These are phyloP conservation scores for Brassica incana DNA, from an alignment of 345 rosid species.

Conservation along the genomic window DNA sequence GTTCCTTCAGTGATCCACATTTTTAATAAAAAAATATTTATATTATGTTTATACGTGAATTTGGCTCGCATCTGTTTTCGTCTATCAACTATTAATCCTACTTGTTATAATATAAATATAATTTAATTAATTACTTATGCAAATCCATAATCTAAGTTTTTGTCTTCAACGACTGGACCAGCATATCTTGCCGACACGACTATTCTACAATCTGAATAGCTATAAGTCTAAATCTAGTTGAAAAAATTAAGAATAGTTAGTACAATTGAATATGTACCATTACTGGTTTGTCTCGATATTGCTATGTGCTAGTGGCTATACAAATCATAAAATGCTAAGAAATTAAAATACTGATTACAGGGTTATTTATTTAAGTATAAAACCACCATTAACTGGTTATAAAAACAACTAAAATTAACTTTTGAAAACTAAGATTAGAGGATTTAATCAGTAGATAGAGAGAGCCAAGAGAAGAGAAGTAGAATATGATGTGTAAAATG, in stretches of 20 bases:
- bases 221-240: background rate
- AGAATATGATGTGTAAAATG: conserved; percentile 5
- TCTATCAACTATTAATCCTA: background rate
- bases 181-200: conserved; percentile 70
- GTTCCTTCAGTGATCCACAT: background rate
- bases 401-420: background rate
- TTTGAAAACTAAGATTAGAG: background rate
- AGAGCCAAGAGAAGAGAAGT: conserved; percentile 14
- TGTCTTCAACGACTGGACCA: conserved; percentile 7
- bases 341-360: background rate
- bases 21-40: background rate
- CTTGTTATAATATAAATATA: background rate
- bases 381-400: background rate
- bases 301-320: background rate
- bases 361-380: background rate
- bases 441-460: background rate
- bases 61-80: background rate
- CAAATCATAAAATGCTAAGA: background rate
- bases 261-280: background rate
- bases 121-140: background rate
- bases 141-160: conserved; percentile 11
- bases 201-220: conserved; percentile 20
- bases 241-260: conserved; percentile 10
- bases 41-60: background rate
- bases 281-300: background rate